These are phyloP conservation scores for Penicillium rolfsii DNA, from an alignment of 2,329 filamentous ascomycete genomes.

Conservation along the genomic window DNA sequence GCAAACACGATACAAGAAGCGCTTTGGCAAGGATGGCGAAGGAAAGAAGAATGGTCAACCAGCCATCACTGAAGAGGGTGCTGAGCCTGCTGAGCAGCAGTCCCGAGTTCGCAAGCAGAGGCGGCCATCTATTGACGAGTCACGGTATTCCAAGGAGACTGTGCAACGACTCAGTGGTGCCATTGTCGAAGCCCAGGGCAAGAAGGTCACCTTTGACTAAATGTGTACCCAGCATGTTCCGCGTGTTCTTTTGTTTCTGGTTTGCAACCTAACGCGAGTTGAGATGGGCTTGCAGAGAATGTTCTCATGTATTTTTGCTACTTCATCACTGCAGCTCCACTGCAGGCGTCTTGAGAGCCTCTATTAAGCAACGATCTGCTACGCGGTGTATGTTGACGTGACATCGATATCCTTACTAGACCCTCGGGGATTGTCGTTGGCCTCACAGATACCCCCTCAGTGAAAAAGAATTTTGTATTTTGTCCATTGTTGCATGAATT, in stretches of 20 bases:
- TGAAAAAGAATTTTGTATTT: conserved; percentile 8
- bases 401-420: conserved; percentile 9
- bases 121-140: conserved; percentile 43
- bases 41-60: conserved; percentile 31
- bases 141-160: conserved; percentile 54
- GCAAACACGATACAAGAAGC: conserved; percentile 86
- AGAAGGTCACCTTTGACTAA: conserved; percentile 79
- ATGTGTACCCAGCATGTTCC: neutral
- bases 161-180: conserved; percentile 72
- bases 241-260: neutral
- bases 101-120: conserved; percentile 32
- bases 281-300: neutral
- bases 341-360: conserved; percentile 6
- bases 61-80: conserved; percentile 28
- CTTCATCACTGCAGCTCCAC: conserved; percentile 7
- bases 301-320: conserved; percentile 2
- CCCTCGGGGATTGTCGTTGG: conserved; percentile 2
- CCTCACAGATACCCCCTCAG: conserved; percentile 14
- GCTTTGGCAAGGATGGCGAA: conserved; percentile 75
- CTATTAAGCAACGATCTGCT: conserved; percentile 14
- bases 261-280: neutral
- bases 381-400: conserved; percentile 19
- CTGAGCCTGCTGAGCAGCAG: conserved; percentile 30
- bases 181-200: conserved; percentile 76
- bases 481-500: conserved; percentile 5